A percentile compares a stretch with the other conserved stretches of the same genome.
These are phyloP conservation scores for Trematosphaeria pertusa DNA, from an alignment of 2,329 filamentous ascomycete species.

Conservation along the genomic window DNA sequence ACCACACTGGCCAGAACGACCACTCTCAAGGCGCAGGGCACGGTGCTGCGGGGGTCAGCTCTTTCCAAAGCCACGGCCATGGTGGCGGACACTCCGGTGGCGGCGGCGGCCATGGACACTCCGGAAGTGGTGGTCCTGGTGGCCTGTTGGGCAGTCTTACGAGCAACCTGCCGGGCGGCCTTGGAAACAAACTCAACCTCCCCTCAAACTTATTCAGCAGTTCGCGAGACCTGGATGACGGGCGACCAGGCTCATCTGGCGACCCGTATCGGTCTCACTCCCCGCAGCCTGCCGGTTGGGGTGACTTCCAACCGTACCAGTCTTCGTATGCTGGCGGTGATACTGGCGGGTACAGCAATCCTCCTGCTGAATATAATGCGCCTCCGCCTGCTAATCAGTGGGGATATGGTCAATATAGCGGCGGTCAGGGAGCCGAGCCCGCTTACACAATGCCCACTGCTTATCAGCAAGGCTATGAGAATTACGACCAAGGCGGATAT, in stretches of 20 bases:
- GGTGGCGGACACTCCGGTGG: conserved; percentile 19
- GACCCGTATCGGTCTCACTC: conserved; percentile 21
- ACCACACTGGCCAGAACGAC: conserved; percentile 63
- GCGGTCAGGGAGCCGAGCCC: conserved; percentile 41
- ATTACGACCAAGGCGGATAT: conserved; percentile 27
- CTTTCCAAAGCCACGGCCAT: conserved; percentile 26
- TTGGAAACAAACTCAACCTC: conserved; percentile 22
- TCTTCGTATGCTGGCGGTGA: conserved; percentile 39
- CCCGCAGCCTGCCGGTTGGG: conserved; percentile 37
- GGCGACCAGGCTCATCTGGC: conserved; percentile 16
- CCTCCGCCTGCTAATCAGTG: conserved; percentile 31
- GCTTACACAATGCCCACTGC: conserved; percentile 42
- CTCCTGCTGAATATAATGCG: conserved; percentile 34
- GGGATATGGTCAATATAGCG: conserved; percentile 39
- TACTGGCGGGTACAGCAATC: conserved; percentile 28
- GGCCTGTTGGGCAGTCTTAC: conserved; percentile 32
- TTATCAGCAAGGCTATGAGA: conserved; percentile 48
- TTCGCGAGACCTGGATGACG: conserved; percentile 24
- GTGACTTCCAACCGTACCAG: conserved; percentile 45
- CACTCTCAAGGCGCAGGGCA: conserved; percentile 40
- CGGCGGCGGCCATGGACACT: conserved; percentile 13
- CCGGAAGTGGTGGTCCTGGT: conserved; percentile 21
- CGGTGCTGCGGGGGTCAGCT: conserved; percentile 34
- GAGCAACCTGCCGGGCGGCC: conserved; percentile 22
- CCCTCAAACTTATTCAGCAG: conserved; percentile 28